phyloP scores from a whole-genome alignment of 2,329 filamentous ascomycete species.

The Colletotrichum endophyticum region DNA sequence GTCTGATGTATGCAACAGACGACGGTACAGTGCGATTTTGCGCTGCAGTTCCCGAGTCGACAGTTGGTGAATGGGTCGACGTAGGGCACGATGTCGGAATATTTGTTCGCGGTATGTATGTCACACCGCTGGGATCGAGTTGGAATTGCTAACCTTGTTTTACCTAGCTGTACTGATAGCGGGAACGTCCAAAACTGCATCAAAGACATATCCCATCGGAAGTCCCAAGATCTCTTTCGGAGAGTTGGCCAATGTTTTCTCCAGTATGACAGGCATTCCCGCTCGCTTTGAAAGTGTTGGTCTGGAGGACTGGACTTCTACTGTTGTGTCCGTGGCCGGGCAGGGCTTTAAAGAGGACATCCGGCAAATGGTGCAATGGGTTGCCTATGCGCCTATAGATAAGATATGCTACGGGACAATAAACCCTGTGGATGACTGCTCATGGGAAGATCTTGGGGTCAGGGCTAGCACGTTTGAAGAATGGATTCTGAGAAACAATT shows the following conservation, averaged over 20 bases:
- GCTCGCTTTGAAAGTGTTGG: not conserved
- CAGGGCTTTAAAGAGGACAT: conserved; percentile 19
- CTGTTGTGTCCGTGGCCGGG: conserved; percentile 2
- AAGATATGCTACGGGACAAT: conserved; percentile 16
- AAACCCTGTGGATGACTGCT: not conserved
- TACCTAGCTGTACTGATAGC: not conserved
- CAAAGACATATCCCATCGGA: not conserved
- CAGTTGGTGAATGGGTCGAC: not conserved
- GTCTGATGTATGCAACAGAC: not conserved
- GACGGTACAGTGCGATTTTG: not conserved
- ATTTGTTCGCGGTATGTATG: not conserved
- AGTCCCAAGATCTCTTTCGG: not conserved
- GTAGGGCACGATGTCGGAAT: not conserved
- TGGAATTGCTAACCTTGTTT: not conserved
- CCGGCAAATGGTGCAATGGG: conserved; percentile 25
- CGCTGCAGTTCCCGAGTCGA: not conserved
- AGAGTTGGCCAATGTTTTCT: not conserved
- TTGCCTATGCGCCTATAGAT: conserved; percentile 1
- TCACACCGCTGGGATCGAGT: not conserved
- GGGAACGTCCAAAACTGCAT: not conserved
- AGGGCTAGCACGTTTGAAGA: not conserved
- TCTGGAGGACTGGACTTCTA: not conserved
- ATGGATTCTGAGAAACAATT: not conserved
- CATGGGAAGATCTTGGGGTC: not conserved
- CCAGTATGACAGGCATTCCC: not conserved